Evolutionary conservation across 1,139 yeast species (phyloP), one percentile per base, ranked within the genome.

Genomic region (Suhomyces choctaworum): DNA sequence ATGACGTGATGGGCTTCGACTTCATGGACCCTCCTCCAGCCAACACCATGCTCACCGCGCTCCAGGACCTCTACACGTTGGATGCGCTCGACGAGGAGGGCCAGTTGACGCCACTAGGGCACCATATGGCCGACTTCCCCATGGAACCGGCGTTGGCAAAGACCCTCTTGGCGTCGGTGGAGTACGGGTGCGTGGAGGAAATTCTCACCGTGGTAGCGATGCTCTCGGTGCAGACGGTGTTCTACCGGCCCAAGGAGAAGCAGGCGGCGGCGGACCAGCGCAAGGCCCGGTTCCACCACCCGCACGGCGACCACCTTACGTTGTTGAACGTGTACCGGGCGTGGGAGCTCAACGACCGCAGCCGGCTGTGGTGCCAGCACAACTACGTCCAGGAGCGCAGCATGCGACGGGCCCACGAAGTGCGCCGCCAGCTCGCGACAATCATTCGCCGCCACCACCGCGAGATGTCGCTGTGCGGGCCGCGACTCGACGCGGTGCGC

Each of bases 1-100:
- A 85, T 40, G 94, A 90, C 56, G 60, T 90, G 31, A 48, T 87
- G 23, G 70, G 76, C 40, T 90, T 90, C 61, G 96, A 87, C 34
- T 90, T 90, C 50, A 87, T 90, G 95, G 99, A 92, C 54, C 90
- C 95, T 7, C 99, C 99, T 0, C 84, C 94, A 1, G 72, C 76
- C 12, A 79, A 76, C 36, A 73, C 95, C 0, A 74, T 92, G 73
- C 55, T 84, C 31, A 71, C 80, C 9, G 96, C 98, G 0, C 62
- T 92, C 34, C 90, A 86, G 48, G 96, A 90, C 46, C 66, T 94
- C 27, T 92, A 80, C 54, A 82, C 85, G 25, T 64, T 94, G 27
- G 80, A 83, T 17, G 97, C 97, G 0, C 64, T 94, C 28, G 95
- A 89, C 54, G 84, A 81, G 24, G 76, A 78, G 14, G 97, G 97